phyloP scores from a whole-genome alignment of 1,139 yeast species.

The Candida freyschussii region DNA sequence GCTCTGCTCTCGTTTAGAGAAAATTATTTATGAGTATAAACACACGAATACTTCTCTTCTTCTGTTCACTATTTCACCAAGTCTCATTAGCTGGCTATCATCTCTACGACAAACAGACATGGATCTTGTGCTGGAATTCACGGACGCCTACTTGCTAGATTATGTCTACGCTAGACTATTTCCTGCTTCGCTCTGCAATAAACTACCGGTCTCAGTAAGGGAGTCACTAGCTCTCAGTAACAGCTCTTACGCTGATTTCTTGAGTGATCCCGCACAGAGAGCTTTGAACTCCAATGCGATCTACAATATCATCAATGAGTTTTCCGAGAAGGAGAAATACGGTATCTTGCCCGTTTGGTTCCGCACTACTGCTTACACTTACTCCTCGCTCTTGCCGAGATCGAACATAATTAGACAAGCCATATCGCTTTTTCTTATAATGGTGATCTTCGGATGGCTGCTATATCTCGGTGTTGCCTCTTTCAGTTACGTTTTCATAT shows the following conservation, averaged over 20 bases:
- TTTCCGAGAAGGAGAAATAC: constrained; percentile 32
- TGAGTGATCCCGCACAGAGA: constrained; percentile 17
- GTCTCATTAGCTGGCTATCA: neutral
- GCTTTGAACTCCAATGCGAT: constrained; percentile 10
- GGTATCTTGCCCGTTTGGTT: constrained; percentile 47
- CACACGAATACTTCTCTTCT: too few relatives aligned
- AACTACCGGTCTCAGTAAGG: constrained; percentile 32
- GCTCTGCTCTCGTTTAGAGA: constrained; percentile 1
- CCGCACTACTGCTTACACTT: constrained; percentile 47
- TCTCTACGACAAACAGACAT: constrained; percentile 37
- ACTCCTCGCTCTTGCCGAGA: constrained; percentile 63
- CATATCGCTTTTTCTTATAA: constrained; percentile 61
- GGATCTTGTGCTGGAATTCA: constrained; percentile 85
- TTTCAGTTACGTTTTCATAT: constrained; percentile 67
- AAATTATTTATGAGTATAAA: too few relatives aligned
- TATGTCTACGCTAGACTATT: constrained; percentile 56
- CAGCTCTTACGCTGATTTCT: constrained; percentile 27
- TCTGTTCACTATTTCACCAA: too few relatives aligned
- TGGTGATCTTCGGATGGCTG: constrained; percentile 79
- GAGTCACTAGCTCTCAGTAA: constrained; percentile 26
- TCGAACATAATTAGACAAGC: constrained; percentile 68
- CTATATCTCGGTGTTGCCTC: constrained; percentile 75
- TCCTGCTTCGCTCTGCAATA: constrained; percentile 42
- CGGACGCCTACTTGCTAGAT: constrained; percentile 71
- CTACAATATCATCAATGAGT: constrained; percentile 20